A percentile compares a stretch with the other conserved stretches of the same genome.
Evolutionary conservation across 495 filamentous ascomycete genomes (phyloP).

Genomic region (Corynascus novoguineensis): DNA sequence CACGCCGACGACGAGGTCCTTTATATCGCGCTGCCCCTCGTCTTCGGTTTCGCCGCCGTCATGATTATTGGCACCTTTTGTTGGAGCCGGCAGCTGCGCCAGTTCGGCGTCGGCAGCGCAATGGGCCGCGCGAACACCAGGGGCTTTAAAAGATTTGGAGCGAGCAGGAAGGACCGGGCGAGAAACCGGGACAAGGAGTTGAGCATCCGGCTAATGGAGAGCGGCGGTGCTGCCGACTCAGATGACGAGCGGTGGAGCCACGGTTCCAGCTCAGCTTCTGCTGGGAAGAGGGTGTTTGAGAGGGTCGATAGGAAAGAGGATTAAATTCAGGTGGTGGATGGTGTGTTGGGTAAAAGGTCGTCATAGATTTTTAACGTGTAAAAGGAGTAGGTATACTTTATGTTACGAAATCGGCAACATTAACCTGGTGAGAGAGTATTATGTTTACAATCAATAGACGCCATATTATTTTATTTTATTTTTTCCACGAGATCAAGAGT

Average conservation of each 20-base stretch:
- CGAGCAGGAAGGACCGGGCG: slow-evolving; percentile 11
- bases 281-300: neutral
- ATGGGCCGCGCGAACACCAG: slow-evolving; percentile 32
- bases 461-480: too few species aligned
- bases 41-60: slow-evolving; percentile 34
- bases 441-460: too few species aligned
- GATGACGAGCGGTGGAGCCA: slow-evolving; percentile 1
- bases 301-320: neutral
- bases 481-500: too few species aligned
- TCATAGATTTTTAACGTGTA: too few species aligned
- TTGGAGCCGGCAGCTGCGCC: slow-evolving; percentile 35
- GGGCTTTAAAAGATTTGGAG: slow-evolving; percentile 19
- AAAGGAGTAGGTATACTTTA: too few species aligned
- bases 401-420: too few species aligned
- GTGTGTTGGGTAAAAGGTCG: neutral
- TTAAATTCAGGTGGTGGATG: neutral
- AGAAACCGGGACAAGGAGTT: slow-evolving; percentile 29
- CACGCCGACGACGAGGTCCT: slow-evolving; percentile 25
- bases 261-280: neutral
- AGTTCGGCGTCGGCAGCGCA: slow-evolving; percentile 35
- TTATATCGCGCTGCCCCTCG: slow-evolving; percentile 38
- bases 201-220: slow-evolving; percentile 37
- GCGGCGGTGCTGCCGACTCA: slow-evolving; percentile 20
- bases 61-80: slow-evolving; percentile 30
- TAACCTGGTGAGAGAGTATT: too few species aligned